Evolutionary conservation across 345 rosid species (phyloP).

Genomic region (Aurinia saxatilis): DNA sequence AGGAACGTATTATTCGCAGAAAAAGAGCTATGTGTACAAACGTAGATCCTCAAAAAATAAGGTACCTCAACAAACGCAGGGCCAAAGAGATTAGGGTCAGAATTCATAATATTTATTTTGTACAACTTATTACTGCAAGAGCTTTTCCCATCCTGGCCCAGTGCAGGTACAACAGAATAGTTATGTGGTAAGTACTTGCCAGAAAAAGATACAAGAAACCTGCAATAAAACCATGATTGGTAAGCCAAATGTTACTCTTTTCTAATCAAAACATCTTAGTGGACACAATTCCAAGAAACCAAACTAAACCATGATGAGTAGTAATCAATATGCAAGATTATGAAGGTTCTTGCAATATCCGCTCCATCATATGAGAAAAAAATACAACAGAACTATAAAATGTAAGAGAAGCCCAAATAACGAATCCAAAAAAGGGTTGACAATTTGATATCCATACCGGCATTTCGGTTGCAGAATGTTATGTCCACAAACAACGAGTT

Average conservation of each 20-base stretch:
- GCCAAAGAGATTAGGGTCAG: slow-evolving; percentile 62
- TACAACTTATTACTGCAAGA: slow-evolving; percentile 49
- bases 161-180: slow-evolving; percentile 42
- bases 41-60: background rate
- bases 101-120: slow-evolving; percentile 47
- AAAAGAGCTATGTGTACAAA: background rate
- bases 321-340: background rate
- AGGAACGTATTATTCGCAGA: background rate
- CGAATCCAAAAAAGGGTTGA: background rate
- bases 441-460: slow-evolving; percentile 41
- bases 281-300: background rate
- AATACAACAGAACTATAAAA: background rate
- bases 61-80: slow-evolving; percentile 94
- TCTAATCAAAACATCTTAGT: background rate
- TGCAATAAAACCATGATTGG: slow-evolving; percentile 30
- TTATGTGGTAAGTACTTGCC: slow-evolving; percentile 77
- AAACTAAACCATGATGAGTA: background rate
- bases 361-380: background rate
- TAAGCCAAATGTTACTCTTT: background rate
- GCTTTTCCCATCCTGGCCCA: slow-evolving; percentile 31
- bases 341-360: slow-evolving; percentile 10
- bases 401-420: background rate
- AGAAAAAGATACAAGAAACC: slow-evolving; percentile 83
- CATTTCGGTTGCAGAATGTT: slow-evolving; percentile 64
- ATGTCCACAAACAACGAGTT: slow-evolving; percentile 80